Evolutionary conservation across 2,329 filamentous ascomycete genomes (phyloP), one percentile per base, ranked within the genome.

Genomic region (Verticillium nubilum): DNA sequence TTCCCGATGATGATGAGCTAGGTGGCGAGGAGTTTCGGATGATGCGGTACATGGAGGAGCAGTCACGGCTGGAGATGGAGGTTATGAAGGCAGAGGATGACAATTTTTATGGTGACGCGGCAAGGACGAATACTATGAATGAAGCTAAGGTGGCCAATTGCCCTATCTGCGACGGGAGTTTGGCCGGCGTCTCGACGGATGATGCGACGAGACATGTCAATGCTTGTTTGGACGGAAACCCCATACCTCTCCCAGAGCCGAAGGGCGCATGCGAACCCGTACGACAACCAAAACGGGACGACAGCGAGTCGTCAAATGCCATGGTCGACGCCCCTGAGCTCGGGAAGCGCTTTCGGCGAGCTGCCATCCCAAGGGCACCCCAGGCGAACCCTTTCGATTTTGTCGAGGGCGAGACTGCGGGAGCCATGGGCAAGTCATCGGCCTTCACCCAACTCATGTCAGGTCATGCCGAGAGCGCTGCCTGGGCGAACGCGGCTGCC

Each of bases 401-500:
- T 3, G 81, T 78, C 61, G 61, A 72, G 62, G 53, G 70, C 59
- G 29, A 70, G 58, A 29, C n/a, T 12, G 33, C 33, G 27, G 42
- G 26, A 15, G 28, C 26, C 10, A 52, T 76, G 57, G 62, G 76
- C 50, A 78, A 29, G 19, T 53, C 77, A 23, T 96, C 93, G 3
- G 95, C 94, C 0, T 99, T 99, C 68, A 88, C 90, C 2, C 95
- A 91, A 69, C 80, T 99, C 60, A 99, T 99, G 95, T 91, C 92
- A 6, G 87, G 86, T 5, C 92, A 97, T 67, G 91, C 90, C 5
- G 95, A 99, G 76, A 90, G 96, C 70, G 82, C 86, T 1, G 95
- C 95, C 1, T 99, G 95, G 95, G 87, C 89, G 1, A 86, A 85
- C 35, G 95, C 95, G 13, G 92, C 94, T 0, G 90, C 91, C 1